These are phyloP conservation scores for Grosmannia serpens DNA, from an alignment of 2,329 filamentous ascomycete species.

Conservation along the genomic window DNA sequence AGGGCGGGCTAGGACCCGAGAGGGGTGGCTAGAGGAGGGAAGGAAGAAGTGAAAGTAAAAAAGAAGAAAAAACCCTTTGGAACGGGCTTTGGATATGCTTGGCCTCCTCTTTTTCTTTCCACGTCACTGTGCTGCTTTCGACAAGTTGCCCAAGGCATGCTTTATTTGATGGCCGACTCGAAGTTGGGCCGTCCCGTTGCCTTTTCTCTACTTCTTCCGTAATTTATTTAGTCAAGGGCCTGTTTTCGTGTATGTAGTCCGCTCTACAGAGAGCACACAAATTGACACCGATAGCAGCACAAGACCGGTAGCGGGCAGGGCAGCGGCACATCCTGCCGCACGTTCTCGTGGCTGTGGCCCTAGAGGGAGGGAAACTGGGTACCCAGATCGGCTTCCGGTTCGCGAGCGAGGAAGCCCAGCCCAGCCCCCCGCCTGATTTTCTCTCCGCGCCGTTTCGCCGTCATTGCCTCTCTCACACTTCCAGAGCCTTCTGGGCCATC, in stretches of 20 bases:
- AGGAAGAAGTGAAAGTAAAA: background rate
- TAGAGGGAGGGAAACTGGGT: no score
- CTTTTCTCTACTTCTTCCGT: background rate
- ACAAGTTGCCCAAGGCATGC: background rate
- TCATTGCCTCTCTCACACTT: slow-evolving; percentile 17
- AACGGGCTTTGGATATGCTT: background rate
- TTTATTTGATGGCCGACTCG: background rate
- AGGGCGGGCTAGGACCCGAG: background rate
- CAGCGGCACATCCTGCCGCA: no score
- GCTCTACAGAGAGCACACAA: background rate
- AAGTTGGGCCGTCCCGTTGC: background rate
- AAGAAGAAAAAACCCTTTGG: background rate
- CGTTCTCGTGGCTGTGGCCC: no score
- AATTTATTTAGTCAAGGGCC: no score
- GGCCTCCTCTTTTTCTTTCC: background rate
- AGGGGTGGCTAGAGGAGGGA: background rate
- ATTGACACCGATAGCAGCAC: no score
- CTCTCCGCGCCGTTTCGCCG: no score
- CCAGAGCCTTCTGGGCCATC: slow-evolving; percentile 71
- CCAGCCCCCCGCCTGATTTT: no score
- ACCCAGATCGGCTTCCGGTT: no score
- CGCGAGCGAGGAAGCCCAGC: no score
- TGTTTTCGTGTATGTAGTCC: background rate
- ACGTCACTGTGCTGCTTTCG: background rate
- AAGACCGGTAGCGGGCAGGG: no score